These are phyloP conservation scores for Batrachochytrium dendrobatidis DNA, from an alignment of 371 early-diverging fungal species.

Conservation along the genomic window DNA sequence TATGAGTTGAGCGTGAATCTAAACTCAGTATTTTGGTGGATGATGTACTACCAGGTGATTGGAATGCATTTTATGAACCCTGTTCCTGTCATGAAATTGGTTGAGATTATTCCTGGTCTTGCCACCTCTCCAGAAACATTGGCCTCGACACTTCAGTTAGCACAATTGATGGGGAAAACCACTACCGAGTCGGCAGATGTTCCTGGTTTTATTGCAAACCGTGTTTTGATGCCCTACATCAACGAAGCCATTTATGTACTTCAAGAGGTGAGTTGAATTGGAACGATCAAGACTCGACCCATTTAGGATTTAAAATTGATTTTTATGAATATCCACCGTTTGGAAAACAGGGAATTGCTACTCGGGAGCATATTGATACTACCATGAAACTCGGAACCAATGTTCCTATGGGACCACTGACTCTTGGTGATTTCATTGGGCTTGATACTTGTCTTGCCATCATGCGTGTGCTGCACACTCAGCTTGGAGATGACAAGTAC, in stretches of 20 bases:
- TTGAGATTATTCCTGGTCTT: slow-evolving; percentile 93
- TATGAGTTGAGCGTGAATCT: no score
- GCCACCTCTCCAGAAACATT: slow-evolving; percentile 70
- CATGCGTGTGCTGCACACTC: slow-evolving; percentile 86
- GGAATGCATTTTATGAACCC: slow-evolving; percentile 56
- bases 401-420: slow-evolving; percentile 96
- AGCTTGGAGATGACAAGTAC: slow-evolving; percentile 96
- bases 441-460: slow-evolving; percentile 95
- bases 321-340: neutral
- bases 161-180: slow-evolving; percentile 86
- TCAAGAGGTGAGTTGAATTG: slow-evolving; percentile 58
- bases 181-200: slow-evolving; percentile 81
- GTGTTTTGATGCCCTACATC: slow-evolving; percentile 97
- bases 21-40: no score
- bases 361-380: slow-evolving; percentile 92
- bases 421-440: slow-evolving; percentile 96
- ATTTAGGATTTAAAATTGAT: slow-evolving; percentile 1
- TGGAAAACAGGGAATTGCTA: slow-evolving; percentile 70
- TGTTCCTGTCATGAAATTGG: slow-evolving; percentile 96
- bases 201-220: slow-evolving; percentile 96
- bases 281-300: slow-evolving; percentile 1
- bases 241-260: slow-evolving; percentile 91
- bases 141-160: slow-evolving; percentile 63
- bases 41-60: no score
- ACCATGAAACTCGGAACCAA: slow-evolving; percentile 97